Conservation (phyloP, 2,329 filamentous ascomycete genomes). For the Fusarium sp. region DNA sequence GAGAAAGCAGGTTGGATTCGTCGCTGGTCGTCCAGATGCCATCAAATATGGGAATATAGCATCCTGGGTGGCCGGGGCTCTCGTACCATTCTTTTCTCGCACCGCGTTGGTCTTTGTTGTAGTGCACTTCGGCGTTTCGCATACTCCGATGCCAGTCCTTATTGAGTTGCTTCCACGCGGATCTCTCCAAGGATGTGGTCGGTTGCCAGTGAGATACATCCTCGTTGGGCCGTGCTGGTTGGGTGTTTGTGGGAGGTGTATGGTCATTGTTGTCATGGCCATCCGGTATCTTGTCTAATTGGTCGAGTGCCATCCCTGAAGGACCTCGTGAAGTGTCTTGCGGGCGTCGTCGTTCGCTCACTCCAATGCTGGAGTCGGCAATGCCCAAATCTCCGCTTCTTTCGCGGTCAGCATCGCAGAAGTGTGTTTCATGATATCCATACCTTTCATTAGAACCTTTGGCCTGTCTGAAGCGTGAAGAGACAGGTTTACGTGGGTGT, state of each 20-base stretch:
- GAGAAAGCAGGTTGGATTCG: neutral
- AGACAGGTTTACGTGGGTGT: no score
- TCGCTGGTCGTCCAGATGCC: neutral
- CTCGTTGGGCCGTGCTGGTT: neutral
- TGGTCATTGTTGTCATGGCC: neutral
- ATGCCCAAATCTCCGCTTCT: neutral
- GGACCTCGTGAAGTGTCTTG: neutral
- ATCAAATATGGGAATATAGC: neutral
- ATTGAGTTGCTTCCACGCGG: neutral
- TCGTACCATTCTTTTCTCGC: neutral
- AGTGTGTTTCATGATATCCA: neutral
- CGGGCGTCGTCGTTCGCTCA: neutral
- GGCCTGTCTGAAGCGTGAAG: neutral
- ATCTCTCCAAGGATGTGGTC: neutral
- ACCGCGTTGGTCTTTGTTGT: neutral
- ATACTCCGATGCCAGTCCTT: neutral
- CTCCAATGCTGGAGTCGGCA: neutral
- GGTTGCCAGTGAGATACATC: neutral
- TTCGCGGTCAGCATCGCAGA: neutral
- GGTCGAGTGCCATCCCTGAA: neutral
- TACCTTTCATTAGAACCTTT: neutral
- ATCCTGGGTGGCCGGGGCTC: neutral
- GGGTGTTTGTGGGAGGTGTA: neutral
- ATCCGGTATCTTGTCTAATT: neutral
- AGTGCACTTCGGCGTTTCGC: neutral